Conservation (phyloP, 768 basidiomycete genomes). For the Auriculariales sp. region DNA sequence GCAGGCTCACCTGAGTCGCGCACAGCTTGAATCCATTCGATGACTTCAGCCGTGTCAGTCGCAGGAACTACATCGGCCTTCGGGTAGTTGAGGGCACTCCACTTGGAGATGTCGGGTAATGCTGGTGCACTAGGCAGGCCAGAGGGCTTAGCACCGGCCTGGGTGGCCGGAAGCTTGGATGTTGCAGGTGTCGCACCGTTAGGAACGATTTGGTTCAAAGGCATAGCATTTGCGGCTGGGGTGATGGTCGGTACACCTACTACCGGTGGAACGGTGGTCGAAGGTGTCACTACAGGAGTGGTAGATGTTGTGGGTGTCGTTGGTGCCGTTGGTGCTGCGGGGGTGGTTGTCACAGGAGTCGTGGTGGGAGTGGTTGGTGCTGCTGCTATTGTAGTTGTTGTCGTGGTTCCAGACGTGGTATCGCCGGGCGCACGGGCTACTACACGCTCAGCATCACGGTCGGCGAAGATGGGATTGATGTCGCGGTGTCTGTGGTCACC, state of each 20-base stretch:
- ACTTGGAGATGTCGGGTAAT: neutral
- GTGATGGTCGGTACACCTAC: too few relatives aligned
- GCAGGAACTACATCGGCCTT: conserved; percentile 1
- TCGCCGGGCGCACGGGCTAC: too few relatives aligned
- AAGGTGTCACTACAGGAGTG: too few relatives aligned
- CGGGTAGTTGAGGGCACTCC: conserved; percentile 24
- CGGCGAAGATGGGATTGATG: too few relatives aligned
- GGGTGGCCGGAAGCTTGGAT: neutral
- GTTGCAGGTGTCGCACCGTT: neutral
- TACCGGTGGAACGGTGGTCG: too few relatives aligned
- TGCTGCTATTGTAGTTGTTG: too few relatives aligned
- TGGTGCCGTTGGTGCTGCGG: neutral
- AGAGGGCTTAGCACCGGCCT: neutral
- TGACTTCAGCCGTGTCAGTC: conserved; percentile 1
- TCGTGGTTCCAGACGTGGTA: too few relatives aligned
- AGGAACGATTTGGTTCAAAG: neutral
- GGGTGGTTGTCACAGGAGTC: too few relatives aligned
- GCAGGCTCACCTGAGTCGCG: conserved; percentile 19
- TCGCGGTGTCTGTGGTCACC: too few relatives aligned
- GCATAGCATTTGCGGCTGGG: neutral
- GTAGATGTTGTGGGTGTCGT: too few relatives aligned
- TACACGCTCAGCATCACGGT: too few relatives aligned
- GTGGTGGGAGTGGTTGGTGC: too few relatives aligned
- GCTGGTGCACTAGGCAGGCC: neutral
- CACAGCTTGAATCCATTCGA: conserved; percentile 17